These are phyloP conservation scores for Aegilops umbellulata DNA, from an alignment of 176 grass and related monocot species.

Conservation along the genomic window DNA sequence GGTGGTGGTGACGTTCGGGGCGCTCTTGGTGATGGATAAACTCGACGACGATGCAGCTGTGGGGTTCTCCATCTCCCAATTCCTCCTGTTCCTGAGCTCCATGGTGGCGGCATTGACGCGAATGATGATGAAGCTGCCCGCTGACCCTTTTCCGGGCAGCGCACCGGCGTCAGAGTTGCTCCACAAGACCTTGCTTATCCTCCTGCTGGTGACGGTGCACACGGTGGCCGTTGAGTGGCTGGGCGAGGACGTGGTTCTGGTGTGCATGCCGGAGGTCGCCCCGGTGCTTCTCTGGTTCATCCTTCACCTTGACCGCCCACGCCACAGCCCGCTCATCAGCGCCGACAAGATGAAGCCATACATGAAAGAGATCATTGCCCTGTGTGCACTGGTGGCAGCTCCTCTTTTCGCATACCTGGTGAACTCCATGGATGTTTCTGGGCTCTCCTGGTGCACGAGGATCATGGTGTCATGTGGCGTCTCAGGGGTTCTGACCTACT, in stretches of 20 bases:
- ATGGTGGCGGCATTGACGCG: not conserved
- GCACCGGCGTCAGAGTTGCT: not conserved
- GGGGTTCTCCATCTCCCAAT: not conserved
- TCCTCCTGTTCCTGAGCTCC: slow-evolving; percentile 27
- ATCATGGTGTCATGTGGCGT: slow-evolving; percentile 3
- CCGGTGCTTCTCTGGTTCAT: slow-evolving; percentile 19
- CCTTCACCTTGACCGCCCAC: not conserved
- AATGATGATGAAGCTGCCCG: not conserved
- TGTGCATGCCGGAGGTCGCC: not conserved
- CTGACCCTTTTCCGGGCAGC: not conserved
- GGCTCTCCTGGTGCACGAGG: not conserved
- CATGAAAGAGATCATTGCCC: not conserved
- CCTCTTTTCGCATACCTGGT: not conserved
- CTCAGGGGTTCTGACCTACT: slow-evolving; percentile 1
- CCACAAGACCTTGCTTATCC: not conserved
- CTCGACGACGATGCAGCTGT: not conserved
- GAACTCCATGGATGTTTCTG: not conserved
- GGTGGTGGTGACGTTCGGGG: not conserved
- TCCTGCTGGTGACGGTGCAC: slow-evolving; percentile 13
- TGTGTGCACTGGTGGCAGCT: not conserved
- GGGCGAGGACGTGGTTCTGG: not conserved
- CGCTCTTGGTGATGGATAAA: not conserved
- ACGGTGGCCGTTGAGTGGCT: not conserved
- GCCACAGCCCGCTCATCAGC: not conserved
- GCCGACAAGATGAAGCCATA: not conserved